These are phyloP conservation scores for Lepidium campestre DNA, from an alignment of 441 rosid genomes.

Conservation along the genomic window DNA sequence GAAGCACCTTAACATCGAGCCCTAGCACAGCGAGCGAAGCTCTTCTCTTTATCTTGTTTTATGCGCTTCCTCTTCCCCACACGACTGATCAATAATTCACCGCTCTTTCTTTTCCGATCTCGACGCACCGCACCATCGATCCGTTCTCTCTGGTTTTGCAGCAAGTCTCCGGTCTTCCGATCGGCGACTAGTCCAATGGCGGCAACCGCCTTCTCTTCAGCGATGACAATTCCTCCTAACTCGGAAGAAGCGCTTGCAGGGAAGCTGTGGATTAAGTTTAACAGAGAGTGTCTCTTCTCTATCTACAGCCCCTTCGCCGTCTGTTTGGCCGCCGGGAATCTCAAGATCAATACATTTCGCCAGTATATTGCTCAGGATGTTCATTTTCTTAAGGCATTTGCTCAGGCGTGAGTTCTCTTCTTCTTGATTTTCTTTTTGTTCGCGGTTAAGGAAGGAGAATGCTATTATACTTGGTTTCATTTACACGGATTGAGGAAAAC, in stretches of 20 bases:
- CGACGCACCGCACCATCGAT: constrained; percentile 11
- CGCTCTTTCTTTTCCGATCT: constrained; percentile 13
- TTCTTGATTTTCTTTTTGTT: background rate
- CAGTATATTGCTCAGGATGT: constrained; percentile 80
- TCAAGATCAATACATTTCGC: constrained; percentile 63
- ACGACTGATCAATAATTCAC: background rate
- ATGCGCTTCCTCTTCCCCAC: constrained; percentile 25
- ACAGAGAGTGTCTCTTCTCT: constrained; percentile 44
- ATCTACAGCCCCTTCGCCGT: constrained; percentile 58
- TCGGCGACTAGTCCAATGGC: constrained; percentile 23
- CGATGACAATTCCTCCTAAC: constrained; percentile 21
- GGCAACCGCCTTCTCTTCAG: constrained; percentile 17
- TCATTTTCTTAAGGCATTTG: constrained; percentile 79
- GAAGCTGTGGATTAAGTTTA: constrained; percentile 69
- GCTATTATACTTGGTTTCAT: background rate
- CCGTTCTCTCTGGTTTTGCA: background rate
- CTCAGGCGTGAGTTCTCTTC: constrained; percentile 64
- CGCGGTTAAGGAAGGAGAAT: background rate
- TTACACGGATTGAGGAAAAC: background rate
- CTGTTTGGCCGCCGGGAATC: constrained; percentile 79
- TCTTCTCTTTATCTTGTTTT: background rate
- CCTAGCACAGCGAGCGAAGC: background rate
- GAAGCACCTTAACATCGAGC: background rate
- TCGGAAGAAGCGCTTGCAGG: constrained; percentile 56
- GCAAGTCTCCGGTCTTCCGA: constrained; percentile 18